Percentiles rank a stretch among this genome's conserved stretches.
Conservation (phyloP, 2,329 filamentous ascomycete genomes). For the Zelopaecilomyces penicillatus region DNA sequence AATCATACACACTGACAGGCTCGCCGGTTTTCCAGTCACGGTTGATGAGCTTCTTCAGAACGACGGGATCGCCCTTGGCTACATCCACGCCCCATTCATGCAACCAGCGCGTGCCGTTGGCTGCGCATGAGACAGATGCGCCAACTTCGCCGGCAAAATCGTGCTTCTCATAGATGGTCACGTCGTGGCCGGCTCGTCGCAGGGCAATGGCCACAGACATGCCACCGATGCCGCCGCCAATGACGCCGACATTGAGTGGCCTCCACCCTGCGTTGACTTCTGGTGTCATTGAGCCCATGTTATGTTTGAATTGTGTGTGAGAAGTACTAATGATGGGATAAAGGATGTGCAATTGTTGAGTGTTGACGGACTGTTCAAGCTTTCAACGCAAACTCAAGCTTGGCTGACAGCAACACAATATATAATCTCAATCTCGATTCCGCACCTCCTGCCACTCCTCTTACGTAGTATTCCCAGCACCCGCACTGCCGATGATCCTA, state of each 20-base stretch:
- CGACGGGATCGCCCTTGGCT: slow-evolving; percentile 54
- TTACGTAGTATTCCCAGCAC: too few relatives aligned
- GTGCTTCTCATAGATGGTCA: slow-evolving; percentile 56
- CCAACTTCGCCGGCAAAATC: slow-evolving; percentile 63
- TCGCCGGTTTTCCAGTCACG: slow-evolving; percentile 63
- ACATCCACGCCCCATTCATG: slow-evolving; percentile 61
- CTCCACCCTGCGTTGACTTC: slow-evolving; percentile 29
- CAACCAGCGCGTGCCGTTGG: slow-evolving; percentile 62
- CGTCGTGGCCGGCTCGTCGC: slow-evolving; percentile 36
- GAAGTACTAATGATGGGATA: too few relatives aligned
- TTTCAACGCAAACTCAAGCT: too few relatives aligned
- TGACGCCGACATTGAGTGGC: slow-evolving; percentile 33
- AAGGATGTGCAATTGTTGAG: too few relatives aligned
- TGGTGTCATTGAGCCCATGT: slow-evolving; percentile 16
- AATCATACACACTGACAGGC: slow-evolving; percentile 53
- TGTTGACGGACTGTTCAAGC: too few relatives aligned
- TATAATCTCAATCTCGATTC: too few relatives aligned
- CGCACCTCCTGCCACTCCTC: too few relatives aligned
- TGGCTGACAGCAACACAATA: too few relatives aligned
- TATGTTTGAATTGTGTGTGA: not conserved
- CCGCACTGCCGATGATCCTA: too few relatives aligned
- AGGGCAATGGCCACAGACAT: slow-evolving; percentile 38
- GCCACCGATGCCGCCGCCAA: slow-evolving; percentile 42
- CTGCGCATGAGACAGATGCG: slow-evolving; percentile 58
- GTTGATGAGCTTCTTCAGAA: slow-evolving; percentile 59